A percentile compares a stretch with the other conserved stretches of the same genome.
phyloP scores from a whole-genome alignment of 1,284 basidiomycete species.

The Irpex rosettiformis region DNA sequence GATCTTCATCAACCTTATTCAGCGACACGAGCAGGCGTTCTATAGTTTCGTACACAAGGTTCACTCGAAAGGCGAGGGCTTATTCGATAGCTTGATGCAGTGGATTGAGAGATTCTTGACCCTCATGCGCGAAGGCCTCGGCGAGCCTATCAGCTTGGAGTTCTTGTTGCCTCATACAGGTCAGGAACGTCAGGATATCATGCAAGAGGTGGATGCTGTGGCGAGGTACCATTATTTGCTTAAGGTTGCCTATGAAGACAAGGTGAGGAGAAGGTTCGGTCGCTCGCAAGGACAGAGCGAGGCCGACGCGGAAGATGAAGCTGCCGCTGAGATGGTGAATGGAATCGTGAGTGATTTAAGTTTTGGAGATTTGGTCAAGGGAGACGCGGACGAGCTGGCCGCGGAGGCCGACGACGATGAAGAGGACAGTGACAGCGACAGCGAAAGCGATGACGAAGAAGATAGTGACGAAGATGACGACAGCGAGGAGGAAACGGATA shows the following conservation, averaged over 20 bases:
- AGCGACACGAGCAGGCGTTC: slow-evolving; percentile 93
- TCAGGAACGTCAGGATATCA: slow-evolving; percentile 68
- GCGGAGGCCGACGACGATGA: slow-evolving; percentile 59
- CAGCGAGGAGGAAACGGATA: slow-evolving; percentile 28
- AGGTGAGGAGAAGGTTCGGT: slow-evolving; percentile 78
- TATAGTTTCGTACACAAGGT: slow-evolving; percentile 99
- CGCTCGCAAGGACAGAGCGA: slow-evolving; percentile 46
- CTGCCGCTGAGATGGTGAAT: slow-evolving; percentile 75
- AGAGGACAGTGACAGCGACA: slow-evolving; percentile 26
- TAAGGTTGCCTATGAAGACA: slow-evolving; percentile 88
- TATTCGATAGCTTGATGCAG: slow-evolving; percentile 92
- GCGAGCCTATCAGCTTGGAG: slow-evolving; percentile 75
- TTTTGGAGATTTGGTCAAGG: slow-evolving; percentile 74
- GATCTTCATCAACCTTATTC: slow-evolving; percentile 90
- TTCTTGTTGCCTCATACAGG: slow-evolving; percentile 82
- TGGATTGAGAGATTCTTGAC: slow-evolving; percentile 98
- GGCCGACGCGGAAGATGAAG: slow-evolving; percentile 71
- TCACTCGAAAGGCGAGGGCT: slow-evolving; percentile 92
- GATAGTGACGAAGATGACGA: slow-evolving; percentile 34
- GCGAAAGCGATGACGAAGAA: slow-evolving; percentile 22
- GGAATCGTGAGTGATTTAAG: slow-evolving; percentile 77
- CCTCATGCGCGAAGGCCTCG: slow-evolving; percentile 87
- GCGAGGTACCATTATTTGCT: slow-evolving; percentile 90
- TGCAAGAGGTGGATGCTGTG: slow-evolving; percentile 84
- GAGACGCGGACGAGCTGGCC: slow-evolving; percentile 76